A percentile compares a stretch with the other conserved stretches of the same genome.
phyloP scores from a whole-genome alignment of 2,329 filamentous ascomycete genomes.

The Penicillium psychrosexuale region DNA sequence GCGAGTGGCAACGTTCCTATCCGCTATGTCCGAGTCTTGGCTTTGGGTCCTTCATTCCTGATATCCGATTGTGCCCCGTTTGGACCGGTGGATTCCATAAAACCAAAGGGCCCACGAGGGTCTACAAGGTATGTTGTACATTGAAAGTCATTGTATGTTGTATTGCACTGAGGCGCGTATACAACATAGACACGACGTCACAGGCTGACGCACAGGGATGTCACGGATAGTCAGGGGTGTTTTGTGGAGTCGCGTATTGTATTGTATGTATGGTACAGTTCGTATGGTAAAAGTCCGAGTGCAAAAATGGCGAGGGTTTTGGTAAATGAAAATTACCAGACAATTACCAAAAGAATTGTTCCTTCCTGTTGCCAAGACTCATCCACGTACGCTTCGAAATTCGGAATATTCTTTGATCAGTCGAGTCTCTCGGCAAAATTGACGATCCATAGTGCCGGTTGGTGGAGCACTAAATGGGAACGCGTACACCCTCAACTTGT shows the following conservation, averaged over 20 bases:
- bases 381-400: constrained; percentile 12
- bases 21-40: neutral
- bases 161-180: neutral
- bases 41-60: constrained; percentile 1
- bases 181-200: constrained; percentile 19
- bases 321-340: neutral
- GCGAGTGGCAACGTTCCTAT: constrained; percentile 22
- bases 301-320: neutral
- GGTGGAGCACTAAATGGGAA: constrained; percentile 18
- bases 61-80: neutral
- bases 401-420: neutral
- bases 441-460: constrained; percentile 23
- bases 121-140: neutral
- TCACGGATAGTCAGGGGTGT: constrained; percentile 27
- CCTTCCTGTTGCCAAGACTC: constrained; percentile 23
- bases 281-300: neutral
- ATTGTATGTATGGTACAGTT: neutral
- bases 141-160: neutral
- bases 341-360: neutral
- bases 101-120: neutral
- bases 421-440: constrained; percentile 12
- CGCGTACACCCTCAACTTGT: constrained; percentile 19
- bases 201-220: constrained; percentile 26
- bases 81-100: neutral
- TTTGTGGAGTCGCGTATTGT: constrained; percentile 5